Conservation (phyloP, 2,329 filamentous ascomycete genomes). For the Neopestalotiopsis sp. region DNA sequence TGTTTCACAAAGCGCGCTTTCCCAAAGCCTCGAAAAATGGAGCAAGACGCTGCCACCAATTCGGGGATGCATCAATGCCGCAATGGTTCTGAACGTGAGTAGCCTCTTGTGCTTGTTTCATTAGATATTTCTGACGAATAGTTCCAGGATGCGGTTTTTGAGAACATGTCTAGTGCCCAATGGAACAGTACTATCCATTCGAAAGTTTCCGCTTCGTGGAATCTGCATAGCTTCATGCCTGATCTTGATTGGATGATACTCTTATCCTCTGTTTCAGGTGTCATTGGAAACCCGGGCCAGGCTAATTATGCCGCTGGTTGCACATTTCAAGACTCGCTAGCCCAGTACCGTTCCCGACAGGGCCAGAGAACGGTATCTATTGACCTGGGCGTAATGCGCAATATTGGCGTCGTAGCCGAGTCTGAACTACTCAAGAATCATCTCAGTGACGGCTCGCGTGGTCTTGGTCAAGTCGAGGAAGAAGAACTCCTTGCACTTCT, state of each 20-base stretch:
- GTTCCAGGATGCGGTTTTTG: slow-evolving; percentile 28
- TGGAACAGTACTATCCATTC: slow-evolving; percentile 31
- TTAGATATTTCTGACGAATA: not conserved
- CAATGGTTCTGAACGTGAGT: slow-evolving; percentile 42
- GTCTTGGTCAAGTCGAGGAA: slow-evolving; percentile 28
- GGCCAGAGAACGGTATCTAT: slow-evolving; percentile 30
- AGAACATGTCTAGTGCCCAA: slow-evolving; percentile 32
- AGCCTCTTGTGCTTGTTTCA: not conserved
- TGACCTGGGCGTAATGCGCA: slow-evolving; percentile 32
- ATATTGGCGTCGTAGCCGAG: slow-evolving; percentile 32
- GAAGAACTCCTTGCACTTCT: slow-evolving; percentile 31
- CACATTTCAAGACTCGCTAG: slow-evolving; percentile 32
- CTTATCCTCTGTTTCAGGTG: slow-evolving; percentile 31
- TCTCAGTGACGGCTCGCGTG: slow-evolving; percentile 19
- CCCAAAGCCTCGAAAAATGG: slow-evolving; percentile 20
- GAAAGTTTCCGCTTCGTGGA: slow-evolving; percentile 27
- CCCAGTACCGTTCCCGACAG: slow-evolving; percentile 24
- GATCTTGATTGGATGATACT: slow-evolving; percentile 34
- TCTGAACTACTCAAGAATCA: slow-evolving; percentile 22
- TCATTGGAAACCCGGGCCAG: slow-evolving; percentile 28
- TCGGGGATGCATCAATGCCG: slow-evolving; percentile 46
- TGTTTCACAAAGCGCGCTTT: not conserved
- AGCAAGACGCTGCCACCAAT: slow-evolving; percentile 36
- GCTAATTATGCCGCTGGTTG: slow-evolving; percentile 34
- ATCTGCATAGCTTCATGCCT: slow-evolving; percentile 28